A percentile compares a stretch with the other conserved stretches of the same genome.
These are phyloP conservation scores for Glycyrrhiza uralensis DNA, from an alignment of 306 rosid genomes.

Conservation along the genomic window DNA sequence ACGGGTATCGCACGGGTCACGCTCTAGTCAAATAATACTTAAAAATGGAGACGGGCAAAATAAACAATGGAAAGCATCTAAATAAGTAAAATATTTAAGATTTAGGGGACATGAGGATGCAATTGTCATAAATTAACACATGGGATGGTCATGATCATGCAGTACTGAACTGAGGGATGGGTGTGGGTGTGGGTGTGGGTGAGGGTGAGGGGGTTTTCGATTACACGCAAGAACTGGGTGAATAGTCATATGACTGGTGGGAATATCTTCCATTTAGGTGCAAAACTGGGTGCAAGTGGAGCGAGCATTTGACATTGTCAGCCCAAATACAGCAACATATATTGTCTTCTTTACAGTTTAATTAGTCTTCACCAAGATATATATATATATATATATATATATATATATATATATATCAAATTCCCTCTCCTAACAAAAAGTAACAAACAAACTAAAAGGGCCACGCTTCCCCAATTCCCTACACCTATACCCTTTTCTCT, in stretches of 20 bases:
- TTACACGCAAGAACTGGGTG: slow-evolving; percentile 38
- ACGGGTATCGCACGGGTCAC: too few relatives aligned
- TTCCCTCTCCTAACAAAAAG: neutral
- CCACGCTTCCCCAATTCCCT: slow-evolving; percentile 3
- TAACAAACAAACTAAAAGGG: neutral
- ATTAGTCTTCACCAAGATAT: neutral
- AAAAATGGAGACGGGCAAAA: too few relatives aligned
- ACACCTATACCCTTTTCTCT: neutral
- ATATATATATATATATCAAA: too few relatives aligned
- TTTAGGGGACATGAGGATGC: slow-evolving; percentile 34
- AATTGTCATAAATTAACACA: slow-evolving; percentile 46
- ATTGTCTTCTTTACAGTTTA: slow-evolving; percentile 1
- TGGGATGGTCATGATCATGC: slow-evolving; percentile 33
- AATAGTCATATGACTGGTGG: slow-evolving; percentile 33
- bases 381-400: too few relatives aligned
- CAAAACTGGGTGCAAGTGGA: slow-evolving; percentile 48
- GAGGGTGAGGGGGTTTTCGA: slow-evolving; percentile 37
- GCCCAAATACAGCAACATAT: slow-evolving; percentile 45
- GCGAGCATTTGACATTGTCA: slow-evolving; percentile 54
- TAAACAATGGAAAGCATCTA: neutral
- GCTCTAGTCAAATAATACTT: too few relatives aligned
- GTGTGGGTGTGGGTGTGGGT: slow-evolving; percentile 31
- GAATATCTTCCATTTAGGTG: slow-evolving; percentile 52
- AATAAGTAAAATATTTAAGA: slow-evolving; percentile 20
- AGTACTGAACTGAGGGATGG: too few relatives aligned